These are phyloP conservation scores for Suillus weaverae DNA, from an alignment of 768 basidiomycete species.

Conservation along the genomic window DNA sequence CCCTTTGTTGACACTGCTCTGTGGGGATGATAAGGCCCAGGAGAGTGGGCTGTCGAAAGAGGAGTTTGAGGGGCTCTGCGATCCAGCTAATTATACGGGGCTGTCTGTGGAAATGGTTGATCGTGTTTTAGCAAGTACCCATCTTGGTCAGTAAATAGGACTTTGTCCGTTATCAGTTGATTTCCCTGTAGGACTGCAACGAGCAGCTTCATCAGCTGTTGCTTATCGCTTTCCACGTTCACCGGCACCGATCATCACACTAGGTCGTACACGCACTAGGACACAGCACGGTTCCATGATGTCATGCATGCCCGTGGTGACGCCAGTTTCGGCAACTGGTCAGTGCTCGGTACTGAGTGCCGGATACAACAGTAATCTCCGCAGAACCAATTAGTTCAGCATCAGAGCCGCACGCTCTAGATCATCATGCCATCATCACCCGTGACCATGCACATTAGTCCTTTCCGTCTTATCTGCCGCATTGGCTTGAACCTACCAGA, in stretches of 20 bases:
- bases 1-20: constrained; percentile 35
- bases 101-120: constrained; percentile 31
- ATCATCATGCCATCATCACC: neutral
- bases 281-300: neutral
- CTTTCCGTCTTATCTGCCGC: neutral
- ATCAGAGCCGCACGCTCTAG: neutral
- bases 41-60: constrained; percentile 25
- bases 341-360: too few species aligned
- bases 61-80: constrained; percentile 34
- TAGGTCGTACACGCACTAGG: neutral
- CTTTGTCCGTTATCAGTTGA: neutral
- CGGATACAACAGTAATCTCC: too few species aligned
- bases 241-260: neutral
- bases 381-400: neutral
- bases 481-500: neutral
- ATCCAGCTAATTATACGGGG: constrained; percentile 42
- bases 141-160: neutral
- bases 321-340: neutral
- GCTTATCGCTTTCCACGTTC: neutral
- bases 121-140: constrained; percentile 11
- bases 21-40: constrained; percentile 27
- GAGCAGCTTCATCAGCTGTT: neutral
- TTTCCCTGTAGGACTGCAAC: neutral
- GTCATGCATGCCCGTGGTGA: neutral
- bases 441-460: neutral